Evolutionary conservation across 352 stramenopile genomes (phyloP).

Genomic region (Phytophthora quininea): DNA sequence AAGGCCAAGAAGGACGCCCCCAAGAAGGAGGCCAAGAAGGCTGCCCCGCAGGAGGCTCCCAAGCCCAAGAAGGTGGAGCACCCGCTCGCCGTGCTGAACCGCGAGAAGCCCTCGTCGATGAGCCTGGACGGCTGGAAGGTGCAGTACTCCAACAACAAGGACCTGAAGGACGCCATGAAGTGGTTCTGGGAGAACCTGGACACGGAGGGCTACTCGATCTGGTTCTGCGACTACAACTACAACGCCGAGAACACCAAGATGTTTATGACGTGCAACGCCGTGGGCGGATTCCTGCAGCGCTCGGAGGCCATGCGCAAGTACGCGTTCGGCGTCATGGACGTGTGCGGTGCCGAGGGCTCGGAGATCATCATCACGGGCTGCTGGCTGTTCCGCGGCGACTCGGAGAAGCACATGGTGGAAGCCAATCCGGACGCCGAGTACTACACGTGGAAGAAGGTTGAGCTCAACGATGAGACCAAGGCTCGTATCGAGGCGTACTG

Average conservation of each 20-base stretch:
- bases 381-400: conserved; percentile 92
- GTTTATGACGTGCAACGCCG: conserved; percentile 94
- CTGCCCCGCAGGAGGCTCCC: conserved; percentile 37
- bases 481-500: conserved; percentile 86
- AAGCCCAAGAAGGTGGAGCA: conserved; percentile 86
- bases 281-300: conserved; percentile 93
- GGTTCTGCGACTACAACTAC: conserved; percentile 94
- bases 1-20: conserved; percentile 39
- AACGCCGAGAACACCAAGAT: conserved; percentile 93
- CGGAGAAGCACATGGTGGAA: conserved; percentile 87
- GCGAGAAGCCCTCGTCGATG: conserved; percentile 78
- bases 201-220: conserved; percentile 89
- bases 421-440: conserved; percentile 93
- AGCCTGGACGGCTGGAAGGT: conserved; percentile 93
- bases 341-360: conserved; percentile 62
- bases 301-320: conserved; percentile 93
- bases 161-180: conserved; percentile 87
- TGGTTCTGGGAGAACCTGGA: conserved; percentile 93
- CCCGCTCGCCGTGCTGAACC: conserved; percentile 89
- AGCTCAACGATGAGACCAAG: conserved; percentile 78
- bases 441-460: conserved; percentile 91
- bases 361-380: conserved; percentile 90
- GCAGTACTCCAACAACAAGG: conserved; percentile 90
- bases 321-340: conserved; percentile 89
- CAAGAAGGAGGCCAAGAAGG: conserved; percentile 38